Evolutionary conservation across 2,329 filamentous ascomycete species (phyloP), one percentile per base, ranked within the genome.

Genomic region (Aspergillus piperis): DNA sequence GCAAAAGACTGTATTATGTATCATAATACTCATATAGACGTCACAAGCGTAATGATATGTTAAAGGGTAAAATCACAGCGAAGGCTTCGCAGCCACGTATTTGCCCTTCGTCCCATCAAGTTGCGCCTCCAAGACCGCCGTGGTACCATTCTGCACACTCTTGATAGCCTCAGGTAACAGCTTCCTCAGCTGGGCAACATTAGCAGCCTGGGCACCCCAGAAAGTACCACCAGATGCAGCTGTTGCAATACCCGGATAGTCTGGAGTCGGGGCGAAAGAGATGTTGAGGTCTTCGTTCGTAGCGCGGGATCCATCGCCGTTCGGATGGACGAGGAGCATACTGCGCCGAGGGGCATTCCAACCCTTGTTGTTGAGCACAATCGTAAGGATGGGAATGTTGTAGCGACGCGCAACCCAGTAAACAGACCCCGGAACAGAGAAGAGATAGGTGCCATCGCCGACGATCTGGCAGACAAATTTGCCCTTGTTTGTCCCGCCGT

Each of bases 341-440:
- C 83, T 86, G 58, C 80, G 79, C 5, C 83, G 77, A 0, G 88
- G 88, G 0, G 87, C 88, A 67, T 90, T 88, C 88, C 88, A 90
- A 48, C 88, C 87, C 74, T 88, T 85, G 68, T 90, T 90, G 70
- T 90, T 90, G 54, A 90, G 73, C 10, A 90, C 85, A 47, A 90
- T 86, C 0, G 86, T 88, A 38, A 90, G 73, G 11, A 89, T 78
- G 0, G 88, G 87, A 57, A 90, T 88, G 6, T 83, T 81, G 72
- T 90, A 90, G 21, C 86, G 80, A 63, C 86, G 81, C 0, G 84
- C 80, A 53, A 90, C 88, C 88, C 88, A 90, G 72, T 89, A 90
- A 0, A 90, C 88, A 3, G 81, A 84, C 0, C 84, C 83, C 0
- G 87, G 87, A 0, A 89, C 84, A 7, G 79, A 83, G 75, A 90